Base-by-base conservation (phyloP, 2,329 filamentous ascomycete genomes). In the Fusarium graminum region DNA sequence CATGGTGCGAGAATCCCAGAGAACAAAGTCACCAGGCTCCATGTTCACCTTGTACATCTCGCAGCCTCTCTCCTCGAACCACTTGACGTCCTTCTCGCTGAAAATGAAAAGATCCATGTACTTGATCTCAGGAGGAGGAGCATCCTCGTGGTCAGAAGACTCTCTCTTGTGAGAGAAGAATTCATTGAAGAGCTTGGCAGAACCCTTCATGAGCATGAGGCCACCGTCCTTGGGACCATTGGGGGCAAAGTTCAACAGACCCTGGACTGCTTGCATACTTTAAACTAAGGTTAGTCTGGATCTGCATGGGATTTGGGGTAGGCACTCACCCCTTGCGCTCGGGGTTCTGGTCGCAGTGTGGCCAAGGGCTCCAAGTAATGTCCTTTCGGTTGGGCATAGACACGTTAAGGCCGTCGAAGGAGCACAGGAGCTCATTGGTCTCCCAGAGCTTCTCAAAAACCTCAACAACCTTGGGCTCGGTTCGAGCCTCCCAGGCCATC, bases 401-500 rank as follows among this genome's bases (percentile, higher is more conserved):
- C 59, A 84, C 50, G 41, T 71, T 71, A 19, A 71, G 58, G 28
- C 68, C 68, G 3, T 71, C 82, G 60, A 83, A 85, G 0, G 82
- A 83, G 2, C 83, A 82, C 25, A 84, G 77, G 22, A 84, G 69
- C 45, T 84, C 81, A 45, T 79, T 69, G 3, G 80, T 81, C 16
- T 76, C 76, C 55, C 79, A 83, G 6, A 83, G 76, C 69, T 80
- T 80, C 63, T 79, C 81, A 49, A 85, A 84, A 2, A 81, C 75
- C 3, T 71, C 74, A 14, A 84, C 73, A 0, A 84, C 80, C 3
- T 80, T 81, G 11, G 80, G 80, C 71, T 84, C 82, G 4, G 75
- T 74, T n/a, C 81, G 79, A n/a, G 83, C 75, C 10, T 75, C 76
- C 82, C 82, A 84, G 5, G 80, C 78, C 63, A 83, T 85, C 59